Base-by-base conservation (phyloP, 2,329 filamentous ascomycete genomes). In the Aspergillus brasiliensis region DNA sequence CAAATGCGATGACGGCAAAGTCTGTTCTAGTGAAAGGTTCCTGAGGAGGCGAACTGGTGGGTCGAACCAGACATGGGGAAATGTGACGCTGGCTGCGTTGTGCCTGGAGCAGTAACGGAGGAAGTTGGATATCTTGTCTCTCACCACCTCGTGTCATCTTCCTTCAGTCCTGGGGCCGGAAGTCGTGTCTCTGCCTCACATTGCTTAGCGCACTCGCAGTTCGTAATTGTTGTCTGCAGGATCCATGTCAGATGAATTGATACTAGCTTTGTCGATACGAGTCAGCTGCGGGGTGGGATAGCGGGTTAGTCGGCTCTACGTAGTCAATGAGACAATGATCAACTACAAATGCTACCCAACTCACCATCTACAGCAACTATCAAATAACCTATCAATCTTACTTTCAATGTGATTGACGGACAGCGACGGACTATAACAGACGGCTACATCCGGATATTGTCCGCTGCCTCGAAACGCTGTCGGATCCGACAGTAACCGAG, bases 1-100 rank as follows among this genome's bases (percentile, higher is more conserved):
- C 19, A 44, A 51, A 53, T n/a, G 27, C 55, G 13, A 56, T 59
- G 58, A 61, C 59, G 63, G 59, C 52, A 61, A 65, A 59, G 34
- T 49, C 49, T 58, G 60, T 60, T 60, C 64, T 64, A 60, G 56
- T 58, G 61, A 46, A 34, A 57, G 60, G 56, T 40, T 58, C 37
- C 38, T 58, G 46, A 49, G 46, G 19, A 27, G 46, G 25, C n/a
- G 34, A 31, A 27, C 47, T 31, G 52, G 62, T 63, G 62, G 61
- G 56, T 59, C 56, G 37, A 58, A 49, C 59, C 42, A 59, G 46
- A 46, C 11, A 25, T 38, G 38, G n/a, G n/a, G 40, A 23, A 51
- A 47, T 28, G 53, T 28, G n/a, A 49, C 46, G 51, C 23, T 51
- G 27, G 21, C 23, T 11, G 38, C 23, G 7, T 49, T 17, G 46